Base-by-base conservation (phyloP, 2,329 filamentous ascomycete species). In the Botrytis aclada region DNA sequence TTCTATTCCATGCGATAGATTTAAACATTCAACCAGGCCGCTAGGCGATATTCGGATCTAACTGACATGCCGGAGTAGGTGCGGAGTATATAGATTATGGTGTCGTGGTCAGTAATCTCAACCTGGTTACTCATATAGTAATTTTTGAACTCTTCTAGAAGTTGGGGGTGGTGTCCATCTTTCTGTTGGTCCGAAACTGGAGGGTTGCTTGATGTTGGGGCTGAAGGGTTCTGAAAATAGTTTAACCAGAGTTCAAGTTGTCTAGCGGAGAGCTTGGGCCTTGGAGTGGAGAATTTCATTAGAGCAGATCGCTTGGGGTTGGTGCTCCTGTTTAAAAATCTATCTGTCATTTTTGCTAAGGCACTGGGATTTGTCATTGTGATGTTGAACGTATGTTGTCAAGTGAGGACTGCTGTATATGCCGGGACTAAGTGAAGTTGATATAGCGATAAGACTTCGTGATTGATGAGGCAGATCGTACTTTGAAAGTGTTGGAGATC, bases 351-450 rank as follows among this genome's bases (percentile, higher is more conserved):
- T 8, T 56, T 29, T 29, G 7, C 14, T 2, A 2, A 29, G n/a
- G n/a, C 1, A 0, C n/a, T 29, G 7, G 3, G 14, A 3, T 6
- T 56, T 18, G 14, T 56, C 0, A n/a, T 54, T 54, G 51, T 56
- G 14, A 0, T 18, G 3, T 32, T 56, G n/a, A 9, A 18, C 0
- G 14, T 9, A 56, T 29, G 3, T 0, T 56, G 1, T 56, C 14
- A 56, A 56, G 51, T 56, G 51, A 56, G 0, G n/a, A 29, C n/a
- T 54, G 51, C 14, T 56, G n/a, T 54, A 7, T 9, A 29, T 2
- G 2, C n/a, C 14, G 1, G 7, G 6, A 9, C n/a, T 56, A 29
- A 18, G n/a, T 14, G 14, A 29, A 56, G 14, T 56, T 6, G 51
- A 56, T 56, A 29, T 29, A 29, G 14, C 7, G 14, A 18, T n/a